phyloP scores from a whole-genome alignment of 176 grass and related monocot species.

The Paspalum vaginatum region DNA sequence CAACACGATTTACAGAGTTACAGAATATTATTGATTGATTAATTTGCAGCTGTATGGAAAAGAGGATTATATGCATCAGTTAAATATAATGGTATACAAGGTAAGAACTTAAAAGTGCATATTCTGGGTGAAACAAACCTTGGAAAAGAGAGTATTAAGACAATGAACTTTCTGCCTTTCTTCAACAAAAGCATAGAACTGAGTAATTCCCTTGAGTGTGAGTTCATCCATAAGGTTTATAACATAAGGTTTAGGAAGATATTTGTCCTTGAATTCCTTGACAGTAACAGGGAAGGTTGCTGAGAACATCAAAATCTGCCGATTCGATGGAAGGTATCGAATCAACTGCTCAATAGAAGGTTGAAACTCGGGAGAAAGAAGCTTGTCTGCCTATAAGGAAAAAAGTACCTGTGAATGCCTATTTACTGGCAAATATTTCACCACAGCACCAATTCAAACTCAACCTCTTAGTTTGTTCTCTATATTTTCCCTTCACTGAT shows the following conservation, averaged over 20 bases:
- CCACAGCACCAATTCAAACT: background rate
- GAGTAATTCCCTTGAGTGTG: conserved; percentile 89
- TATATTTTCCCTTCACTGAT: background rate
- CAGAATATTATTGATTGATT: conserved; percentile 99
- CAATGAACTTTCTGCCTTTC: conserved; percentile 97
- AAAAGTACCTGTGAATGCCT: conserved; percentile 18
- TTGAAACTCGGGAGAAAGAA: conserved; percentile 87
- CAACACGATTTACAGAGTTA: conserved; percentile 96
- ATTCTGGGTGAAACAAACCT: conserved; percentile 45
- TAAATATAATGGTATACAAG: conserved; percentile 1
- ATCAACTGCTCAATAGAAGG: conserved; percentile 81
- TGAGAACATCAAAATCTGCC: conserved; percentile 93
- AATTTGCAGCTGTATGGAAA: conserved; percentile 87
- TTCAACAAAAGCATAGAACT: conserved; percentile 94
- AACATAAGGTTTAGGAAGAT: conserved; percentile 76
- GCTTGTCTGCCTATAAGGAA: conserved; percentile 74
- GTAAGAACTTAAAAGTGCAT: background rate
- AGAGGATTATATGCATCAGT: conserved; percentile 11
- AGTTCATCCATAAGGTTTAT: conserved; percentile 99
- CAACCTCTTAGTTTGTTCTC: background rate
- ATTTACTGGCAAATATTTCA: conserved; percentile 4
- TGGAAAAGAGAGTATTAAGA: conserved; percentile 92
- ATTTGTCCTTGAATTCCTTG: conserved; percentile 88
- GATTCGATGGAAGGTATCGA: conserved; percentile 62
- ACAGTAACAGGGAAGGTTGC: conserved; percentile 93